phyloP scores from a whole-genome alignment of 352 stramenopile genomes.

The Pythium coloratum region DNA sequence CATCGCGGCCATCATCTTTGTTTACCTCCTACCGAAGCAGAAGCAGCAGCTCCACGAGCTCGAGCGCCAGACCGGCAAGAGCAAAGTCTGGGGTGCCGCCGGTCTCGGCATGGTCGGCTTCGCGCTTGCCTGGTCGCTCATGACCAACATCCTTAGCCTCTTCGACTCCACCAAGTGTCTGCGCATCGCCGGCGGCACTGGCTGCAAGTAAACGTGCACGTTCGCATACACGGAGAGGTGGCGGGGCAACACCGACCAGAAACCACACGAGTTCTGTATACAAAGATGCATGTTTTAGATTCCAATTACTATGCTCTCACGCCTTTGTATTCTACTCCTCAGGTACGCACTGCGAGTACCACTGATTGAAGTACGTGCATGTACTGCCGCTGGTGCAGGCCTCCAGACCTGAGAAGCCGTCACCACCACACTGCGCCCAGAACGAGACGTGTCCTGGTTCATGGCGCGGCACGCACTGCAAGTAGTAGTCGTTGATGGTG shows the following conservation, averaged over 20 bases:
- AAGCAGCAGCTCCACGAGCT: conserved; percentile 29
- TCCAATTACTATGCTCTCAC: neutral
- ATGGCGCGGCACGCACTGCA: neutral
- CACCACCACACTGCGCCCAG: neutral
- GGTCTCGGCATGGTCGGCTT: conserved; percentile 23
- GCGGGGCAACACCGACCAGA: no score
- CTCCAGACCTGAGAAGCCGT: neutral
- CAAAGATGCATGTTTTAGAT: neutral
- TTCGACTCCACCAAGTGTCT: conserved; percentile 30
- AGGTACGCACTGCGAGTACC: neutral
- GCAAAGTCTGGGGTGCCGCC: conserved; percentile 11
- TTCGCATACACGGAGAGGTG: neutral
- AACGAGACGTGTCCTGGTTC: neutral
- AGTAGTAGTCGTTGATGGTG: neutral
- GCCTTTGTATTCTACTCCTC: neutral
- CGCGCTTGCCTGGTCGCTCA: conserved; percentile 27
- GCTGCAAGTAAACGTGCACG: conserved; percentile 6
- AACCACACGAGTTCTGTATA: neutral
- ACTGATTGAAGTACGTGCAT: neutral
- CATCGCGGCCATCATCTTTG: conserved; percentile 25
- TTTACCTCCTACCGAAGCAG: conserved; percentile 25
- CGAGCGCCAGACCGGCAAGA: conserved; percentile 17
- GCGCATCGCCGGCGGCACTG: conserved; percentile 28
- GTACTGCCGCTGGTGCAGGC: neutral
- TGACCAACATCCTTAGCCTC: conserved; percentile 32